Conservation (phyloP, 2,329 filamentous ascomycete species). For the Penicillium sp. region DNA sequence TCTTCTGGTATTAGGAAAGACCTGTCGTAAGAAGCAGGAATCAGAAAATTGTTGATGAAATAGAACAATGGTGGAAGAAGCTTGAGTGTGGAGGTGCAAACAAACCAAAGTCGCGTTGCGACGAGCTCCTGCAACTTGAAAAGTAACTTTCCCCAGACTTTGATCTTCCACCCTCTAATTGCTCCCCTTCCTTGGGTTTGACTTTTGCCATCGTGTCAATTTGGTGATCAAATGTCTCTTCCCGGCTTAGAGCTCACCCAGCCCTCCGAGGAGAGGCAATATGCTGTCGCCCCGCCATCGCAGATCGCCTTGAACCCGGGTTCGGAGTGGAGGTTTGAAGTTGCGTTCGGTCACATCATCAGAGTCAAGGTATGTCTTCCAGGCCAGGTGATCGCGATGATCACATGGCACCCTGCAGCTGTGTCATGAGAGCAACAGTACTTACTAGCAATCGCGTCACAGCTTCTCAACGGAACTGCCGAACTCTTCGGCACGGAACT, state of each 20-base stretch:
- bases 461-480: conserved; percentile 77
- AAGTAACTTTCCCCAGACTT: not conserved
- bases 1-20: no score
- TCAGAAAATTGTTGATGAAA: no score
- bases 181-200: not conserved
- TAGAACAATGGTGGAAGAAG: not conserved
- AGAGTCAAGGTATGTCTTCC: conserved; percentile 51
- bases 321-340: conserved; percentile 78
- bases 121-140: conserved; percentile 4
- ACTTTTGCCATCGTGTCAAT: not conserved
- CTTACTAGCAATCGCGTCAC: conserved; percentile 5
- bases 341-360: conserved; percentile 56
- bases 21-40: no score
- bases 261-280: conserved; percentile 52
- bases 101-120: conserved; percentile 3
- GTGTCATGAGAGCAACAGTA: not conserved
- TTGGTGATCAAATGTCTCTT: conserved; percentile 62
- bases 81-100: conserved; percentile 8
- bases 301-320: conserved; percentile 60
- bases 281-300: conserved; percentile 39
- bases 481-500: conserved; percentile 96
- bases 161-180: not conserved
- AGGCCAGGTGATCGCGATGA: not conserved
- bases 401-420: not conserved
- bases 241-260: conserved; percentile 71